phyloP scores from a whole-genome alignment of 257 asterid genomes.

The Scutellaria galericulata region DNA sequence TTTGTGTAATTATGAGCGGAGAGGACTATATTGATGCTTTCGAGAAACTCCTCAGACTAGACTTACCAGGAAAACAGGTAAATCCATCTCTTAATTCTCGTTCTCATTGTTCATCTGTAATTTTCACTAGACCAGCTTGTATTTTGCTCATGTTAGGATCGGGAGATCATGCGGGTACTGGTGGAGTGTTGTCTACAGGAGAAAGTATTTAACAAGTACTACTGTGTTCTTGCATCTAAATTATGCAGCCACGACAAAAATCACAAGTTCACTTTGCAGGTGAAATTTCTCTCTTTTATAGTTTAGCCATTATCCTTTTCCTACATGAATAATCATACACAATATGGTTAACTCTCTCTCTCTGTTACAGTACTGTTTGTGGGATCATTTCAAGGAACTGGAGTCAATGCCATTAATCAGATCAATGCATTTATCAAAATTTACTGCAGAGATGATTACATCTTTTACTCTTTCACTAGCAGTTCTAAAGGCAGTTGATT shows the following conservation, averaged over 20 bases:
- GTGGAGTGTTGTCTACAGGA: constrained; percentile 95
- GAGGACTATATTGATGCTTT: constrained; percentile 94
- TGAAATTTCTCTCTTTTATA: constrained; percentile 33
- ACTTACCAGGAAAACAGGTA: constrained; percentile 93
- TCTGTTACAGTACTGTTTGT: constrained; percentile 72
- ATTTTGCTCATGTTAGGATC: constrained; percentile 59
- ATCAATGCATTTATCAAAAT: constrained; percentile 89
- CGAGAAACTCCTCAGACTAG: constrained; percentile 85
- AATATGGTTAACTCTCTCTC: background rate
- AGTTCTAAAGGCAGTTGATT: constrained; percentile 73
- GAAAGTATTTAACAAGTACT: constrained; percentile 87
- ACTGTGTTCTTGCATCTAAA: constrained; percentile 83
- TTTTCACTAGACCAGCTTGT: constrained; percentile 25
- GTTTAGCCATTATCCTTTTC: constrained; percentile 12
- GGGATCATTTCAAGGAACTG: constrained; percentile 96
- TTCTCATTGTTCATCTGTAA: constrained; percentile 2
- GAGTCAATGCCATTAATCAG: constrained; percentile 75
- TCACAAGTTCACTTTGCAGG: constrained; percentile 96
- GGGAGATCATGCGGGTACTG: constrained; percentile 94
- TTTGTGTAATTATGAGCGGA: constrained; percentile 87
- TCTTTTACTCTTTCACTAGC: constrained; percentile 80
- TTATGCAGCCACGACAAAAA: constrained; percentile 87
- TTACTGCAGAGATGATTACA: constrained; percentile 75
- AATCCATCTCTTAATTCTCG: constrained; percentile 17
- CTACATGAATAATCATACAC: background rate